Evolutionary conservation across 1,284 basidiomycete genomes (phyloP).

Genomic region (Leucoagaricus sp.): DNA sequence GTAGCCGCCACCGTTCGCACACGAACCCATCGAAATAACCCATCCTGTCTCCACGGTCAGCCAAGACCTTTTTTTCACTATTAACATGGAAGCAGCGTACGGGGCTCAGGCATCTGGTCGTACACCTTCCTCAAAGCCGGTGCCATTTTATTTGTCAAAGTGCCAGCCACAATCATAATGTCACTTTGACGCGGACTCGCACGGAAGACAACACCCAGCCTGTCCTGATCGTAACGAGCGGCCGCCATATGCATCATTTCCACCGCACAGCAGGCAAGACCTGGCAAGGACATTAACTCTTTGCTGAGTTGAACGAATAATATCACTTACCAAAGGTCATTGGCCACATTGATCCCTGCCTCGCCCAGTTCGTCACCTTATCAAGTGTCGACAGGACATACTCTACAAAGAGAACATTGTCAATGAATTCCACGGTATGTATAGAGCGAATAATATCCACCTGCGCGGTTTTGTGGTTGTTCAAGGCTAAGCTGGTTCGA

Average conservation of each 20-base stretch:
- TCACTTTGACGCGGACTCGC: slow-evolving; percentile 97
- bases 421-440: neutral
- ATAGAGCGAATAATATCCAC: slow-evolving; percentile 43
- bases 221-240: slow-evolving; percentile 98
- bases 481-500: slow-evolving; percentile 87
- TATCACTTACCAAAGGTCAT: slow-evolving; percentile 85
- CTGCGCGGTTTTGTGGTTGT: slow-evolving; percentile 87
- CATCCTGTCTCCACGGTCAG: slow-evolving; percentile 56
- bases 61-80: slow-evolving; percentile 17
- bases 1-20: slow-evolving; percentile 98
- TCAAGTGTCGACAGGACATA: slow-evolving; percentile 96
- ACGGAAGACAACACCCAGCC: slow-evolving; percentile 97
- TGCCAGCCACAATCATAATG: slow-evolving; percentile 99
- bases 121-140: slow-evolving; percentile 95
- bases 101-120: slow-evolving; percentile 95
- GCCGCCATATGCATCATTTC: slow-evolving; percentile 99
- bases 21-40: slow-evolving; percentile 99
- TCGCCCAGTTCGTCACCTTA: slow-evolving; percentile 97
- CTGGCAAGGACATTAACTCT: slow-evolving; percentile 37
- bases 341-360: slow-evolving; percentile 99
- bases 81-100: slow-evolving; percentile 38
- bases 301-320: slow-evolving; percentile 6
- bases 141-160: slow-evolving; percentile 99
- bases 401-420: slow-evolving; percentile 51
- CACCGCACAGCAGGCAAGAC: slow-evolving; percentile 97